Evolutionary conservation across 208 protist species (phyloP), one percentile per base, ranked within the genome.

Genomic region (Strigomonas oncopelti): DNA sequence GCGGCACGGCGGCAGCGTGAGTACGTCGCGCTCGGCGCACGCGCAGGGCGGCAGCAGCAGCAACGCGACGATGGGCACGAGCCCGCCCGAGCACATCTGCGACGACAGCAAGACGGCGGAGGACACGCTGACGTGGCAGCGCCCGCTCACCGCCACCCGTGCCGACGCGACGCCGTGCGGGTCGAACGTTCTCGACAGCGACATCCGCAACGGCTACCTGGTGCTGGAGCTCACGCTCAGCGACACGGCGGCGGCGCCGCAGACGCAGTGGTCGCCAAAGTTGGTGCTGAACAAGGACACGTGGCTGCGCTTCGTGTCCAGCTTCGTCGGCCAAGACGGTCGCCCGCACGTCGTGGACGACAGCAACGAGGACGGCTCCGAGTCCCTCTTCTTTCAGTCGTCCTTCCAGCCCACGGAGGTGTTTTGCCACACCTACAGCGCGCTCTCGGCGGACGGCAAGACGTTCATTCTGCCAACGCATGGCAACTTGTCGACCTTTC

Each of bases 161-260:
- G 24, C 63, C 22, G 83, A 85, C 52, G 77, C 80, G 25, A 64
- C 80, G 45, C 69, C 67, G 36, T 88, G 77, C 57, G 84, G 87
- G 45, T 62, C 75, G 58, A 89, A 94, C 68, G 69, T 94, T 22
- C 63, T 94, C 25, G 88, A 94, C 67, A 89, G 79, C 72, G 83
- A 91, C 78, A 22, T 94, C 18, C 74, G 77, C 28, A 78, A 78
- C 61, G 88, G 85, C 29, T 78, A 88, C 48, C 74, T 94, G 14
- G 63, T 91, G n/a, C 80, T 91, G 5, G 78, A 88, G 56, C 63
- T 94, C 18, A 77, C 72, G n/a, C 65, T 93, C 24, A 54, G 16
- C 22, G 52, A 45, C 9, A 45, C 45, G 11, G 7, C 54, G 27
- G 14, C 38, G 20, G 55, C 74, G 45, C 74, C 46, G 34, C 42